Base-by-base conservation (phyloP, 1,284 basidiomycete species). In the Megacollybia platyphylla region DNA sequence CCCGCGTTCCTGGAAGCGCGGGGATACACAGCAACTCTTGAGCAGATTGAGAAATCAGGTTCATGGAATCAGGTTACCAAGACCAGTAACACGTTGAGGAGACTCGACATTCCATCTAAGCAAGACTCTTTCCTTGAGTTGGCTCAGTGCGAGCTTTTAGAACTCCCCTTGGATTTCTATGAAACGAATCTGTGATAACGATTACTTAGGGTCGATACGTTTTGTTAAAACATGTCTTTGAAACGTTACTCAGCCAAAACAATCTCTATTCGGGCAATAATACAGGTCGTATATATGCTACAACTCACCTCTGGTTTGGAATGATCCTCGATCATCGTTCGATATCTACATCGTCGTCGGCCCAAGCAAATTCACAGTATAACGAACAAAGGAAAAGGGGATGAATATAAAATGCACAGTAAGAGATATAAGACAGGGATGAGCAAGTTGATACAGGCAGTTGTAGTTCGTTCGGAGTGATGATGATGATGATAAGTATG, bases 1-100 rank as follows among this genome's bases (percentile, higher is more conserved):
- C 51, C 48, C 9, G 53, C 46, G 0, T 65, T 61, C 50, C 56
- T 67, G 15, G 42, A 47, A 4, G 62, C 60, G 2, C 55, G 65
- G 26, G 59, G 56, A 11, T 34, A 34, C 15, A 34, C 31, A 6
- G 7, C 11, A 11, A 34, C 31, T 15, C 31, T 34, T 11, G 31
- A 11, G 11, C 11, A 11, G 15, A 15, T 34, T 7, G 15, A 15
- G 31, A 34, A 34, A 34, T 11, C 11, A 11, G 31, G 31, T 4
- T 15, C 10, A 11, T 34, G 31, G 31, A 15, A 34, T 15, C 3
- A 7, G 4, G 31, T 34, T 11, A 34, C 31, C 4, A 34, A 34
- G 31, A 34, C 31, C 10, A 34, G 15, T 11, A 11, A 34, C 11
- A 34, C 31, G 15, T 34, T 34, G 31, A 34, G 31, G 15, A 34